Base-by-base conservation (phyloP, 768 basidiomycete species). In the Fomitopsis serialis region DNA sequence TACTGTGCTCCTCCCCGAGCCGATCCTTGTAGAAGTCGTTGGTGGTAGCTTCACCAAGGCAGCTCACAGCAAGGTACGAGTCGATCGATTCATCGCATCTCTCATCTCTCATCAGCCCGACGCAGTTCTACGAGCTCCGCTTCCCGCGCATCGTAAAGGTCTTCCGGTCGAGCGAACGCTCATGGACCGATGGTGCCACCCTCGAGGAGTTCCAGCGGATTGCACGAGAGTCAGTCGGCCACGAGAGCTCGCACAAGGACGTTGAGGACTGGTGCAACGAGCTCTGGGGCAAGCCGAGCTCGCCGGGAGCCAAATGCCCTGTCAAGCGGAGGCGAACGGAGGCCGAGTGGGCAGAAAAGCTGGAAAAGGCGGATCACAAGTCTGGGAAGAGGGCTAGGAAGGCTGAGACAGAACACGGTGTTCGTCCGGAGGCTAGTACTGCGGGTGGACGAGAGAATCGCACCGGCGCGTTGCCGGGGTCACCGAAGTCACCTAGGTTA, bases 11-110 rank as follows among this genome's bases (percentile, higher is more conserved):
- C 70, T 95, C 23, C 67, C 70, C 11, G 69, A 70, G 25, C 92
- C 92, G 1, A 61, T 91, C 15, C 72, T 89, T 4, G 82, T 76
- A 2, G 91, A 93, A 60, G 62, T 95, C 3, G 83, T 80, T 55
- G 92, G 92, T 12, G 92, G 88, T 3, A 88, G 92, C 1, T 95
- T 92, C 61, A 87, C 85, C 27, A 89, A 88, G 63, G 69, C 82
- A n/a, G 70, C 73, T 0, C 58, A 70, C 23, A 79, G 79, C 63
- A 71, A 78, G 61, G 89, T 89, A 49, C 21, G 25, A 49, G 21
- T n/a, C 21, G 9, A 9, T 27, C 29, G 11, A 32, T 11, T 5
- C 29, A 11, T 32, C 29, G 15, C 12, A 21, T 25, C 12, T 2
- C 9, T 12, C 12, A 23, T 32, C 11, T 6, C 29, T 56, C 27